phyloP scores from a whole-genome alignment of 139 green algal species.

The Chlamydomonas urium region DNA sequence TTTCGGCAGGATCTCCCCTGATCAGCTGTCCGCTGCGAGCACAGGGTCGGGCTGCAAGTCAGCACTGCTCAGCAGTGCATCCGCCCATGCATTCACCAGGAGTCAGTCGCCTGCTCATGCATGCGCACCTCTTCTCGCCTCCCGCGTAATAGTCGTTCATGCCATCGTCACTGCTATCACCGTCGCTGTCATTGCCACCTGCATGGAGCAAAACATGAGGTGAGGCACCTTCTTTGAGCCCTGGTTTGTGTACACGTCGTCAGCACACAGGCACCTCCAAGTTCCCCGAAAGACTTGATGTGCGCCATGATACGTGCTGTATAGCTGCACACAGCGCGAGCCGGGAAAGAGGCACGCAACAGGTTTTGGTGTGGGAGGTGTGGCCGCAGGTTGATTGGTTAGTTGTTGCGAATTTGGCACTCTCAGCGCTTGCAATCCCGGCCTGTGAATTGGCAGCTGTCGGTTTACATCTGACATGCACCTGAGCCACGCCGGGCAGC shows the following conservation, averaged over 20 bases:
- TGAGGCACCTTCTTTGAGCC: too few relatives aligned
- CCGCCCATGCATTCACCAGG: background rate
- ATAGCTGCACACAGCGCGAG: background rate
- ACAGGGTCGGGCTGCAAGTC: background rate
- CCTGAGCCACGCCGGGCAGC: too few relatives aligned
- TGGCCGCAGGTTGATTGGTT: background rate
- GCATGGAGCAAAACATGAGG: background rate
- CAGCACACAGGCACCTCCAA: constrained; percentile 20
- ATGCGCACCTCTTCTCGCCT: constrained; percentile 70
- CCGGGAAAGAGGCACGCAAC: background rate
- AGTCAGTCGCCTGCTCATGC: too few relatives aligned
- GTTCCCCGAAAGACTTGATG: constrained; percentile 50
- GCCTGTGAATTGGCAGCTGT: too few relatives aligned
- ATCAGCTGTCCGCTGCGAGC: constrained; percentile 63
- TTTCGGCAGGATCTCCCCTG: constrained; percentile 27
- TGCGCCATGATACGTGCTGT: constrained; percentile 35
- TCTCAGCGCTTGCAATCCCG: background rate
- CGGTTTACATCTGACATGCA: too few relatives aligned
- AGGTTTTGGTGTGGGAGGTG: background rate
- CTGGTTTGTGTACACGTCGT: background rate
- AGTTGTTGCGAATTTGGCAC: background rate
- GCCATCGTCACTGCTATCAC: constrained; percentile 45
- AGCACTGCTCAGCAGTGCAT: background rate
- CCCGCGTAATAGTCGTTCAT: constrained; percentile 80
- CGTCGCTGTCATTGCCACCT: constrained; percentile 17